These are phyloP conservation scores for Thelonectria discophora DNA, from an alignment of 2,329 filamentous ascomycete species.

Conservation along the genomic window DNA sequence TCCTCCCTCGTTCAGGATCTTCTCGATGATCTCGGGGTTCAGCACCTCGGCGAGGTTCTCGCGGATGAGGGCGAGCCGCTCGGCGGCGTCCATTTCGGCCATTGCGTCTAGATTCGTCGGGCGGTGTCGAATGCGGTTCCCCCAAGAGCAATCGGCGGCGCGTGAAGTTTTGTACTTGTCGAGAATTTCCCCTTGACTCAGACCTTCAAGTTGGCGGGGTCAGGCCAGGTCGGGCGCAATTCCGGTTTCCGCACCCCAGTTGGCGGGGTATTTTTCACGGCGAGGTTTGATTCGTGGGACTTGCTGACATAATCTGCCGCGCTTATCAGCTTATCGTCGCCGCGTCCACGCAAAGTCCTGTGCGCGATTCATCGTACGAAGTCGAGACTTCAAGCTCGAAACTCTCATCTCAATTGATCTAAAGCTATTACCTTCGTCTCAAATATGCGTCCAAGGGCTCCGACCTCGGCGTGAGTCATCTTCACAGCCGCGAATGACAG, in stretches of 20 bases:
- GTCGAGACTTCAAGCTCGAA: background rate
- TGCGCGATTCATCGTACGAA: background rate
- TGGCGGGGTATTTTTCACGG: constrained; percentile 15
- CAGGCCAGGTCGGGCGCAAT: constrained; percentile 13
- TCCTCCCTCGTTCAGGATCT: constrained; percentile 74
- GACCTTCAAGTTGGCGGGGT: constrained; percentile 23
- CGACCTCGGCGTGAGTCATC: background rate
- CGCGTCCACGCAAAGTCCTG: background rate
- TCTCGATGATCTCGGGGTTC: constrained; percentile 84
- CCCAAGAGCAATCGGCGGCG: background rate
- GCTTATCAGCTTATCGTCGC: constrained; percentile 16
- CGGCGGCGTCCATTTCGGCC: constrained; percentile 39
- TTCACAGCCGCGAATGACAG: constrained; percentile 7
- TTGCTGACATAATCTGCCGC: constrained; percentile 14
- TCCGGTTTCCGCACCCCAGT: constrained; percentile 6
- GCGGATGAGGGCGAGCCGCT: constrained; percentile 79
- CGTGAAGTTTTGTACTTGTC: constrained; percentile 10
- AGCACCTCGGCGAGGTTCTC: constrained; percentile 84
- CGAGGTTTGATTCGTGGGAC: background rate
- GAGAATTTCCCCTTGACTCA: constrained; percentile 20
- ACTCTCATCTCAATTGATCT: background rate
- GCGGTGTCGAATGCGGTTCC: background rate
- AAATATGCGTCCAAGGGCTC: background rate
- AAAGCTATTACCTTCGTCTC: too few species aligned
- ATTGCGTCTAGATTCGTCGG: constrained; percentile 7